phyloP scores from a whole-genome alignment of 176 grass and related monocot species.

The Avena insularis region DNA sequence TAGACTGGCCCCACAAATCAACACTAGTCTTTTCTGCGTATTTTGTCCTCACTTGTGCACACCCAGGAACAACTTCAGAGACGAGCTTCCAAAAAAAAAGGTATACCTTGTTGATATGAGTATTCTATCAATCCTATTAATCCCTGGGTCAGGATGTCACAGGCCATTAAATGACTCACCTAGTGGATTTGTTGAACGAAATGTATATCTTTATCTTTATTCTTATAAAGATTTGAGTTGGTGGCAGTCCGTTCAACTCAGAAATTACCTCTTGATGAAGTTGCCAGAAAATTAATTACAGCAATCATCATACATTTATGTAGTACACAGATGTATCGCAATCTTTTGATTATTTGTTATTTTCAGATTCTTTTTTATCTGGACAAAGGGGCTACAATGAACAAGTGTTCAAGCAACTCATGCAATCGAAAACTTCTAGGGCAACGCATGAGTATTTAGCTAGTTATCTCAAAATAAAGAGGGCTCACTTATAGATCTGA shows the following conservation, averaged over 20 bases:
- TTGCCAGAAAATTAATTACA: background rate
- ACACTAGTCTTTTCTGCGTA: too few relatives aligned
- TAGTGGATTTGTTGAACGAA: constrained; percentile 15
- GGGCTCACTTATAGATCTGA: background rate
- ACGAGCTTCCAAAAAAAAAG: too few relatives aligned
- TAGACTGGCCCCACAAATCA: too few relatives aligned
- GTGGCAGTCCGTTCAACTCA: background rate
- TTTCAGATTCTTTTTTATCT: background rate
- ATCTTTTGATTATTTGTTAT: background rate
- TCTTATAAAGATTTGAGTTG: constrained; percentile 2
- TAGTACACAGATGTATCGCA: background rate
- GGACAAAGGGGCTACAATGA: background rate
- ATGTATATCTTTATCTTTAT: background rate
- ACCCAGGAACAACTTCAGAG: too few relatives aligned
- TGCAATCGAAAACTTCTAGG: background rate
- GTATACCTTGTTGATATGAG: too few relatives aligned
- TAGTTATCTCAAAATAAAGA: constrained; percentile 15
- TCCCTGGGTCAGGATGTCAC: too few relatives aligned
- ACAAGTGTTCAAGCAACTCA: background rate
- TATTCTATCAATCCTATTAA: too few relatives aligned
- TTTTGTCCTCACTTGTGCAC: too few relatives aligned
- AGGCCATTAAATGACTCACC: background rate
- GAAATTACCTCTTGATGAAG: background rate
- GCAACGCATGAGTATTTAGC: background rate
- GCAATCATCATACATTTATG: background rate